Evolutionary conservation across 2,329 filamentous ascomycete genomes (phyloP), one percentile per base, ranked within the genome.

Genomic region (Paecilomyces dactylethromorphus): DNA sequence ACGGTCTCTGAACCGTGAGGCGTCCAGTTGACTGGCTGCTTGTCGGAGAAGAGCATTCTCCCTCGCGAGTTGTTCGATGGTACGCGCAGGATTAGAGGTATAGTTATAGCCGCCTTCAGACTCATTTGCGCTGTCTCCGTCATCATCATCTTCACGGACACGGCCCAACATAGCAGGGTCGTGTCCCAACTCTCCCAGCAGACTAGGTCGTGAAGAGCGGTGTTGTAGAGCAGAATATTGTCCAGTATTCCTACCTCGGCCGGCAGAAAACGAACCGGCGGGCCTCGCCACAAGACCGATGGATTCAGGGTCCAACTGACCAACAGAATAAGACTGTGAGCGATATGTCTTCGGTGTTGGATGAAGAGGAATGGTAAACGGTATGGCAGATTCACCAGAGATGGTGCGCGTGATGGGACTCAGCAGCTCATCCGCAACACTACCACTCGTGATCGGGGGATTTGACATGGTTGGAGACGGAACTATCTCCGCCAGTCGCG

Each of bases 251-350:
- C 78, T 71, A 56, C 68, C 65, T 24, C 77, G 76, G 52, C 65
- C 66, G 49, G 68, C 64, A 3, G 69, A 60, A 31, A 68, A 66
- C 21, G 70, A 64, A 35, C 69, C 64, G 49, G 66, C 60, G 7
- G 69, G 63, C 59, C 71, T 74, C 50, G 65, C 71, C 58, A 72
- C 66, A 21, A 74, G 58, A 24, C 64, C 68, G 15, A 73, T 56
- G 22, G 70, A 68, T 59, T 93, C 90, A 0, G 87, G 83, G 56
- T 96, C 92, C 61, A 92, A 80, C 71, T 97, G 92, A 3, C 92
- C 92, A 54, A 96, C 93, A 0, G 93, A 97, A 74, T 97, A 97
- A 3, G 94, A 97, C 74, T 97, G 91, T 5, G 94, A 99, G 51
- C 94, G 87, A 67, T 96, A 94, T 1, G 91, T 92, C 74, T 97